A percentile compares a stretch with the other conserved stretches of the same genome.
These are phyloP conservation scores for Boletus pseudo-olivaceus DNA, from an alignment of 768 basidiomycete species.

Conservation along the genomic window DNA sequence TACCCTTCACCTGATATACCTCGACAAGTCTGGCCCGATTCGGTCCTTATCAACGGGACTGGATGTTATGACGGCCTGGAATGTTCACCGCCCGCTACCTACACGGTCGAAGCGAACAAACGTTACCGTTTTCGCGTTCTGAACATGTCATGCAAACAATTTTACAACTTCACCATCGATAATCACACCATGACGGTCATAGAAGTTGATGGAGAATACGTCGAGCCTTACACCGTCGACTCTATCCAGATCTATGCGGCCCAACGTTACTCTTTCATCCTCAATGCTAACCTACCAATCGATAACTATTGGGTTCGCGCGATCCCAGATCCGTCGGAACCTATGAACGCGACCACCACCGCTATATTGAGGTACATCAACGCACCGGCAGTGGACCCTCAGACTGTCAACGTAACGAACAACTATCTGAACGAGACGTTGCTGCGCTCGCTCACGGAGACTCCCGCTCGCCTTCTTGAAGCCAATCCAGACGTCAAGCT, in stretches of 20 bases:
- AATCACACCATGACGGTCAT: constrained; percentile 34
- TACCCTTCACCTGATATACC: constrained; percentile 4
- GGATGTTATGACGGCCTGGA: constrained; percentile 32
- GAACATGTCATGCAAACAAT: constrained; percentile 34
- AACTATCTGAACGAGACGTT: constrained; percentile 14
- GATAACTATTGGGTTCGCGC: constrained; percentile 38
- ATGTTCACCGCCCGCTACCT: constrained; percentile 26
- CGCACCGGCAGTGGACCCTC: constrained; percentile 15
- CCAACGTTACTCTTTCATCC: constrained; percentile 47
- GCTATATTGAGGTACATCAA: constrained; percentile 18
- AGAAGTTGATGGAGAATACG: constrained; percentile 41
- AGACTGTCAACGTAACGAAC: not conserved
- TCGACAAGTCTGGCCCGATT: constrained; percentile 22
- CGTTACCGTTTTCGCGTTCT: constrained; percentile 41
- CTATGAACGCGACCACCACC: not conserved
- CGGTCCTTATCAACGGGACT: constrained; percentile 40
- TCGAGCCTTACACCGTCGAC: constrained; percentile 39
- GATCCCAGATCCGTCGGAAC: not conserved
- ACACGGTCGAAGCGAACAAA: constrained; percentile 30
- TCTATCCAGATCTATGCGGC: constrained; percentile 34
- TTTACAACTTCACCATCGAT: constrained; percentile 27
- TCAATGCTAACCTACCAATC: constrained; percentile 37
- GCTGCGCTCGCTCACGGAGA: constrained; percentile 14
- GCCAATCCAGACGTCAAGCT: constrained; percentile 19
- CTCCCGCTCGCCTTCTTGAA: constrained; percentile 7